Evolutionary conservation across 2,329 filamentous ascomycete species (phyloP), one percentile per base, ranked within the genome.

Genomic region (Zymoseptoria brevis): DNA sequence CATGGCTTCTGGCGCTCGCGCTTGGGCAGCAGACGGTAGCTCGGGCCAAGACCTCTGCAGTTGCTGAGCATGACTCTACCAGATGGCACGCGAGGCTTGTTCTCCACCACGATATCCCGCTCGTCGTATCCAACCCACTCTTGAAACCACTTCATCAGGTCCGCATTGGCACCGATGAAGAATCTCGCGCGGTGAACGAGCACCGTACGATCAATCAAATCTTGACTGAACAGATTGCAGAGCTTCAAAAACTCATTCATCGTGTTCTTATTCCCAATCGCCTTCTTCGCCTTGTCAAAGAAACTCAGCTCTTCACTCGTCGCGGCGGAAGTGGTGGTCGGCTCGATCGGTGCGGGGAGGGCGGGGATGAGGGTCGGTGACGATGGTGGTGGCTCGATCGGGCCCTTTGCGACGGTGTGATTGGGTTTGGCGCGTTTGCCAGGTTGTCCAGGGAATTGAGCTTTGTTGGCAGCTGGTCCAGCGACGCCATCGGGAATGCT

Each of bases 161-260:
- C 95, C 0, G 86, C 83, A 68, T 94, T 96, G 45, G 87, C 86
- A 13, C 91, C 90, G 60, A 99, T 91, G 71, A 96, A 99, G 4
- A 85, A 83, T 57, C 87, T 85, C 2, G 90, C 90, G 71, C 94
- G 89, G 72, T 90, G 87, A 24, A 94, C 84, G 13, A 99, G 79
- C 1, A 90, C 85, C 61, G 89, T 86, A 59, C 87, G 87, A 69
- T 96, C 90, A 62, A 99, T 95, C 55, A 99, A 82, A 66, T 95
- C 92, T 68, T 96, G 89, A 21, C 89, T 94, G 77, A 90, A 99
- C 29, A 99, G 81, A 67, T 97, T 99, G 79, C 93, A 94, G 6
- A 99, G 84, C 77, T 99, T 99, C 64, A 99, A 77, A 74, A 99
- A 99, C 73, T 99, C 94, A 68, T 89, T 92, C 82, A 96, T 95